phyloP scores from a whole-genome alignment of 441 rosid genomes.

The Gossypium laxum region DNA sequence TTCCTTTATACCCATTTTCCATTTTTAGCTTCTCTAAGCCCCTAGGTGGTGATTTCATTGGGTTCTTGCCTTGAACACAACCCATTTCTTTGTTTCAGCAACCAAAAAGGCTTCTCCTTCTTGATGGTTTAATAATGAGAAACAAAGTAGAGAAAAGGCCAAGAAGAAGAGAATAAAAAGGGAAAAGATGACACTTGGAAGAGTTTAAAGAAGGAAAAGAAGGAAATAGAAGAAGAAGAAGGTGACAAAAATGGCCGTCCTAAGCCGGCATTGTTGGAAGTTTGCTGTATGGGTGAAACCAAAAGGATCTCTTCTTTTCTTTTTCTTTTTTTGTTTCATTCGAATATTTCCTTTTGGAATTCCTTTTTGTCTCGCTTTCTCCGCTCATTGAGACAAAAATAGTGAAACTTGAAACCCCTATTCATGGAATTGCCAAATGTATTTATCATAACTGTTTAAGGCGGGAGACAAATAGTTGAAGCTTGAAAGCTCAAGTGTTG shows the following conservation, averaged over 20 bases:
- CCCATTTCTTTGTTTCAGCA: slow-evolving; percentile 28
- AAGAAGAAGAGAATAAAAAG: slow-evolving; percentile 5
- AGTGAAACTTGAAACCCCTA: neutral
- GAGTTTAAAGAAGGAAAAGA: neutral
- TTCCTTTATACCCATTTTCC: slow-evolving; percentile 30
- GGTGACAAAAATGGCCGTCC: slow-evolving; percentile 28
- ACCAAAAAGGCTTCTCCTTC: neutral
- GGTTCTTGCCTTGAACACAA: slow-evolving; percentile 33
- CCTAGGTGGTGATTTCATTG: slow-evolving; percentile 21
- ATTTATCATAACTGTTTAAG: slow-evolving; percentile 5
- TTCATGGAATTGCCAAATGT: neutral
- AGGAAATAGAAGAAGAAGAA: slow-evolving; percentile 7
- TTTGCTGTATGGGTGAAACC: neutral
- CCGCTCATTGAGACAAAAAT: slow-evolving; percentile 15
- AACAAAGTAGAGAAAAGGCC: neutral
- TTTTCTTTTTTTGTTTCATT: neutral
- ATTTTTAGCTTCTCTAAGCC: slow-evolving; percentile 30
- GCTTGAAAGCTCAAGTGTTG: neutral
- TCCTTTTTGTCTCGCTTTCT: slow-evolving; percentile 16
- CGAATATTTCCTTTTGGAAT: neutral
- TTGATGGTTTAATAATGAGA: neutral
- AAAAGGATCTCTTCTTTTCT: neutral
- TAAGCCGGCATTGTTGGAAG: slow-evolving; percentile 26
- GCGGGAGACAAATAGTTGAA: slow-evolving; percentile 14
- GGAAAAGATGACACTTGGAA: slow-evolving; percentile 18